These are phyloP conservation scores for Mikania micrantha DNA, from an alignment of 129 eudicot genomes.

Conservation along the genomic window DNA sequence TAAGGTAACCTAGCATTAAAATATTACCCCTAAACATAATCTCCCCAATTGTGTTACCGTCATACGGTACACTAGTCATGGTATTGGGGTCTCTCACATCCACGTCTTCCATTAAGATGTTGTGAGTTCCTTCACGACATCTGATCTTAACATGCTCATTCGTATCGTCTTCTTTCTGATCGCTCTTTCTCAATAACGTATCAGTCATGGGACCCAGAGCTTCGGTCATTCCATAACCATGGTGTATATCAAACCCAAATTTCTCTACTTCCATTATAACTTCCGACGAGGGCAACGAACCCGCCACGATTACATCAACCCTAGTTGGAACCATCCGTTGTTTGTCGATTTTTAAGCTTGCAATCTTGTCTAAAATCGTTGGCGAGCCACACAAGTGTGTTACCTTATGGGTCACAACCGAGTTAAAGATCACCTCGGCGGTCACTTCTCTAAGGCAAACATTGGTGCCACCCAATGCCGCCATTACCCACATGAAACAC, in stretches of 20 bases:
- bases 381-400: conserved; percentile 72
- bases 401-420: conserved; percentile 36
- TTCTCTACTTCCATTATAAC: conserved; percentile 22
- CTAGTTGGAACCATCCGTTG: conserved; percentile 6
- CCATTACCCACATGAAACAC: conserved; percentile 69
- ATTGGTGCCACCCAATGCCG: conserved; percentile 70
- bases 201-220: conserved; percentile 42
- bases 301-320: conserved; percentile 53
- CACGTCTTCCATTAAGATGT: conserved; percentile 41
- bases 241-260: conserved; percentile 35
- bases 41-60: conserved; percentile 68
- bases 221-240: conserved; percentile 71
- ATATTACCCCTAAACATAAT: conserved; percentile 54
- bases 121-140: conserved; percentile 33
- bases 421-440: conserved; percentile 27
- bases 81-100: conserved; percentile 49
- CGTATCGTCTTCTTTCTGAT: not conserved
- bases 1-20: conserved; percentile 62
- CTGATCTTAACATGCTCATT: not conserved
- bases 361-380: conserved; percentile 34
- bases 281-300: conserved; percentile 34
- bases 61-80: conserved; percentile 49
- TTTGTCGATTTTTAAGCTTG: conserved; percentile 9
- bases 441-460: conserved; percentile 41
- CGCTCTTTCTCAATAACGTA: not conserved